These are phyloP conservation scores for Pichia eremophila DNA, from an alignment of 805 yeast species.

Conservation along the genomic window DNA sequence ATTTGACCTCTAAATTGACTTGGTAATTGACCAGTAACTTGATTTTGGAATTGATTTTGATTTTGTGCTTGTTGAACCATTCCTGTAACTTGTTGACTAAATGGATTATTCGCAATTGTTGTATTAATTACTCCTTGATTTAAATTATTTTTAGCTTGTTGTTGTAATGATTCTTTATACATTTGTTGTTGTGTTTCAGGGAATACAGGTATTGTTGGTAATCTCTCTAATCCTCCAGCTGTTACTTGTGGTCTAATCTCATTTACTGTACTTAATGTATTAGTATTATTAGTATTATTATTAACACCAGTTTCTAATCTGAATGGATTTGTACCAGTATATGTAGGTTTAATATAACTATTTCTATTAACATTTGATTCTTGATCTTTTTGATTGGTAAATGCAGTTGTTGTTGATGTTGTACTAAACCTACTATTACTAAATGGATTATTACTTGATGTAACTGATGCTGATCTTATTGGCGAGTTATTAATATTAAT, in stretches of 20 bases:
- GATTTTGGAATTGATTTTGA: slow-evolving; percentile 1
- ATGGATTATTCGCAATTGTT: slow-evolving; percentile 14
- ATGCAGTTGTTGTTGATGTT: slow-evolving; percentile 16
- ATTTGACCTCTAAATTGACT: background rate
- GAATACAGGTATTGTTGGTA: slow-evolving; percentile 60
- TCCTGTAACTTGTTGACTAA: slow-evolving; percentile 10
- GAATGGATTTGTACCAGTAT: slow-evolving; percentile 57
- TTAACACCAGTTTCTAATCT: slow-evolving; percentile 19
- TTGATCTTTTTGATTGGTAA: slow-evolving; percentile 9
- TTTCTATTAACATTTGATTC: background rate
- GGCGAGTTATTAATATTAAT: slow-evolving; percentile 14
- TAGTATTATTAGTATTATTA: slow-evolving; percentile 6
- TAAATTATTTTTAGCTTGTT: slow-evolving; percentile 4
- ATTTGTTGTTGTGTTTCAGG: slow-evolving; percentile 42
- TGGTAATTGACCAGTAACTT: background rate
- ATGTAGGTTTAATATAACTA: slow-evolving; percentile 5
- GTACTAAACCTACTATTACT: slow-evolving; percentile 16
- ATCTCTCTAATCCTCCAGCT: slow-evolving; percentile 63
- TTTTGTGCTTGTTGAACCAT: slow-evolving; percentile 5
- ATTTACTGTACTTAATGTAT: slow-evolving; percentile 8
- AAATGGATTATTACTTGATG: slow-evolving; percentile 22
- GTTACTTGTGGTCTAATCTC: slow-evolving; percentile 44
- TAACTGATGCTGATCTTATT: background rate
- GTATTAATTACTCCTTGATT: slow-evolving; percentile 6
- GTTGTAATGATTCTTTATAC: slow-evolving; percentile 15